Base-by-base conservation (phyloP, 139 green algal species). In the Chloropicon primus region DNA sequence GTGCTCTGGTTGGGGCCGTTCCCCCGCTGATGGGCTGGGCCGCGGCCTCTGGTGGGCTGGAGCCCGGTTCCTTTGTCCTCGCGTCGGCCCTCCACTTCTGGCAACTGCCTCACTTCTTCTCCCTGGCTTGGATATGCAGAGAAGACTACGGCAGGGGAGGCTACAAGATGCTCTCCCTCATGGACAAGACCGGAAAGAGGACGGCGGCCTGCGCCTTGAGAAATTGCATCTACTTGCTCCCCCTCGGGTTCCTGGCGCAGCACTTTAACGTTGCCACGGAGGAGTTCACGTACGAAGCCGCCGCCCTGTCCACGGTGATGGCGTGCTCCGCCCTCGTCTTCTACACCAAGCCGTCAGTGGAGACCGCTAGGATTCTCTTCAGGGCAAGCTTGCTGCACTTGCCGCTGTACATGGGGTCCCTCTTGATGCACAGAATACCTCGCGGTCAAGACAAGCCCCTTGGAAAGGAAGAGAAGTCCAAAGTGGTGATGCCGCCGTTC, bases 51-150 rank as follows among this genome's bases (percentile, higher is more conserved):
- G 26, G 86, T 83, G 21, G 77, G 84, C 0, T 88, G 76, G 28
- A 80, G 24, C 72, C 74, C 24, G 82, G 84, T 10, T 80, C 88
- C 24, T 74, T 74, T 10, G 85, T 97, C 25, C 89, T 98, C 71
- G 93, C 90, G 0, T 85, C 85, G 0, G 88, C 86, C 21, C 88
- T 99, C 0, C 99, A 98, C 88, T 94, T 93, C 74, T 99, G 95
- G 95, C 92, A 98, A 87, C 90, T 99, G 85, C 95, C 96, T 22
- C 96, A 99, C 86, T 99, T 99, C 83, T 89, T 99, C 83, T 87
- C 96, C 1, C 87, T 99, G 2, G 93, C 95, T 21, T 98, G 92
- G 92, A 82, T 98, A 79, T 97, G 88, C 84, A 87, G 91, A 72
- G 89, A 87, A 1, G 94, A 98, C 86, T 97, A 98, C 76, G 81